phyloP scores from a whole-genome alignment of 306 rosid species.

The Sicyos edulis region DNA sequence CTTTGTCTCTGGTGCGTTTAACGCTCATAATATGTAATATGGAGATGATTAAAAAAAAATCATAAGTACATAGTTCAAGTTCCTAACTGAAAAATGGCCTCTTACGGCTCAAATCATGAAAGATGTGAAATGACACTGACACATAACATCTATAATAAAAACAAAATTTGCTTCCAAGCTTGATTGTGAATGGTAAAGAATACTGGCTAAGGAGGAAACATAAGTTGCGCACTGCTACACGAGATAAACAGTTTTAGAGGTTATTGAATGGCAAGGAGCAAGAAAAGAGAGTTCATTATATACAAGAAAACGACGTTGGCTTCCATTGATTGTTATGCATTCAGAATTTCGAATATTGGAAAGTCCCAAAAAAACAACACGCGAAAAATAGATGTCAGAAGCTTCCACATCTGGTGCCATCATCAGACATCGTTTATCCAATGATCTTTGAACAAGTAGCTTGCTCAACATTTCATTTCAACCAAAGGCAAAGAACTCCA shows the following conservation, averaged over 20 bases:
- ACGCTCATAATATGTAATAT: background rate
- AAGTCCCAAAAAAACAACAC: background rate
- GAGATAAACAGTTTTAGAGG: background rate
- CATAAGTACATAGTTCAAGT: constrained; percentile 4
- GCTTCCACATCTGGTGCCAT: background rate
- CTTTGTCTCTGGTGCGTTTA: background rate
- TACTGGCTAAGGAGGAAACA: background rate
- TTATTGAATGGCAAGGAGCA: background rate
- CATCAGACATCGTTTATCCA: background rate
- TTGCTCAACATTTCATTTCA: background rate
- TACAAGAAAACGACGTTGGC: too few species aligned
- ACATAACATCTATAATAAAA: background rate
- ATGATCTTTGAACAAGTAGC: background rate
- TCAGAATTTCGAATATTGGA: too few species aligned
- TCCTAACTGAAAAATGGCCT: background rate
- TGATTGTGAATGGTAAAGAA: background rate
- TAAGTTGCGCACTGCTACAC: background rate
- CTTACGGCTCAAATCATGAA: background rate
- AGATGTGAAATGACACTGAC: background rate
- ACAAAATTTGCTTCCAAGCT: background rate
- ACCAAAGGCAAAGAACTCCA: background rate
- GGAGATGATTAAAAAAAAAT: background rate
- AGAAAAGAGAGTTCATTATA: background rate
- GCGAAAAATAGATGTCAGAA: background rate
- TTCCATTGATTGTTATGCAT: too few species aligned